Evolutionary conservation across 2,329 filamentous ascomycete genomes (phyloP), one percentile per base, ranked within the genome.

Genomic region (Cryphonectria japonica): DNA sequence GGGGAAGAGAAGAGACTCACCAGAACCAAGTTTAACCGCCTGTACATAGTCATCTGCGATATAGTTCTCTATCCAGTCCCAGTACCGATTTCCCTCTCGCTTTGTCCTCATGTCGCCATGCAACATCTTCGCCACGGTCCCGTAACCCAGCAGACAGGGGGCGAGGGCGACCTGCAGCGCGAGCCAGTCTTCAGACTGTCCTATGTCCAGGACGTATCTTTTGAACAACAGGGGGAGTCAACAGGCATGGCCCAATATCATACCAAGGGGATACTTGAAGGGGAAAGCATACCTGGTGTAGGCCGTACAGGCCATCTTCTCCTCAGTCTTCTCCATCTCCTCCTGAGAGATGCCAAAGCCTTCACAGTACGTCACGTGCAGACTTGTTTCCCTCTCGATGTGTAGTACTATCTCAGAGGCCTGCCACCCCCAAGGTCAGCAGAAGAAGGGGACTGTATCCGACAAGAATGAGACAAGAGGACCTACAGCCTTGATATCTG

Each of bases 61-160:
- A 78, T 98, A 98, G 77, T 93, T 97, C 78, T 95, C 86, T 75
- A 98, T 93, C 95, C 95, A 98, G 62, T 90, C 87, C 91, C 92
- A 96, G 82, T 97, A 98, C 26, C 82, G 85, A 78, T 95, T 97
- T 0, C 84, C 88, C 16, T 91, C 85, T 54, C 85, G 85, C 73
- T 84, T 84, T 50, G 89, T 92, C n/a, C 83, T 84, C 65, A 86
- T 82, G 73, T 92, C 90, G 19, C 84, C 84, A 75, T 90, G 85
- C 3, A 97, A 84, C 76, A 93, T 87, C 76, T 86, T 86, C 7
- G 93, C 95, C 72, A 97, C 93, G 69, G 89, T 88, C 13, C 91
- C 91, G 79, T 98, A 98, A 59, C 95, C 95, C n/a, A 98, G 87
- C 43, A 97, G 85, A 78, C 95, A 98, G 0, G 95, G 94, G 19